Conservation (phyloP, 257 asterid genomes). For the Nicotiana otophora region DNA sequence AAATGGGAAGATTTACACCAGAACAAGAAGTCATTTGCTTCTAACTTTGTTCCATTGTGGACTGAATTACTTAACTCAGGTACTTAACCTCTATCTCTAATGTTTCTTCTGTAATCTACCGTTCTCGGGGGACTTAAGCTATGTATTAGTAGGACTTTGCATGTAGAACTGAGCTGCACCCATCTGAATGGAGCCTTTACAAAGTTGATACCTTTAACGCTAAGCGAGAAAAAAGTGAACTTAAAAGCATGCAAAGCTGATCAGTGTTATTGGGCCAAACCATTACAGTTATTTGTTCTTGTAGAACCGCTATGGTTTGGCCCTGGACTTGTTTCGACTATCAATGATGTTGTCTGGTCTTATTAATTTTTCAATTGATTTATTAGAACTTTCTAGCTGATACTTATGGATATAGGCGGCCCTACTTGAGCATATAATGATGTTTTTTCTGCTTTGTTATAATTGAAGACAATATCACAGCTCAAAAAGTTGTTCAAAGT, state of each 20-base stretch:
- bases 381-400: not conserved
- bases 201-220: not conserved
- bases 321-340: not conserved
- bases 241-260: not conserved
- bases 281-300: not conserved
- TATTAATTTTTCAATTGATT: not conserved
- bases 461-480: conserved; percentile 36
- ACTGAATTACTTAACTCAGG: conserved; percentile 58
- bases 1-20: conserved; percentile 54
- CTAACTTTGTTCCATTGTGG: conserved; percentile 58
- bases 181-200: not conserved
- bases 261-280: not conserved
- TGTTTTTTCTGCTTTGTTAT: not conserved
- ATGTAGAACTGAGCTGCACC: not conserved
- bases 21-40: conserved; percentile 11
- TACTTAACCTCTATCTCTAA: conserved; percentile 14
- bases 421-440: not conserved
- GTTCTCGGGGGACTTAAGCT: not conserved
- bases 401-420: not conserved
- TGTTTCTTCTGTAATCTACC: not conserved
- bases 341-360: not conserved
- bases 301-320: not conserved
- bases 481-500: conserved; percentile 50
- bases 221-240: not conserved
- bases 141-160: not conserved